Base-by-base conservation (phyloP, 208 protist genomes). In the Trypanosoma platydactyli region DNA sequence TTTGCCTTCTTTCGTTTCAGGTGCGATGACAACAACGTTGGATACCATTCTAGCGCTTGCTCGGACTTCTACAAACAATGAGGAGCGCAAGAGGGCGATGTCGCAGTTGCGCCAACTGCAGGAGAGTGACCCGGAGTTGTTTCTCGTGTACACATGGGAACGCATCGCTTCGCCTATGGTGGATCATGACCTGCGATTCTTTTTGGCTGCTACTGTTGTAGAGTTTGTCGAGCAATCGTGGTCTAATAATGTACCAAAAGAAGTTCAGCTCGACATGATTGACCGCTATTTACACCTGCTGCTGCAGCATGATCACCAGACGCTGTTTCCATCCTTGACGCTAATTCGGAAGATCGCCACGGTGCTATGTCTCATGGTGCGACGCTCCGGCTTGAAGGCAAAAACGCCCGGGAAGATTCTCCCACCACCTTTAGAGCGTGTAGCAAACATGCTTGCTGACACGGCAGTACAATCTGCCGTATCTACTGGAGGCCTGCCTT, bases 211-310 rank as follows among this genome's bases (percentile, higher is more conserved):
- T 3, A 46, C 76, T 0, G 74, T 92, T 0, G 30, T 86, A 11
- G 44, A 77, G 9, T 95, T 95, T 76, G 60, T 92, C 15, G 71
- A 84, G 16, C 76, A 89, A 20, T 80, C 80, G 12, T 95, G 89
- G 89, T 80, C 75, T 48, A 75, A 58, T 24, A 56, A 30, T 12
- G 80, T 89, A 13, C 25, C 72, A 0, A 71, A 65, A 9, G 69
- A 70, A 7, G 4, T 66, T 13, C 83, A 92, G 69, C 48, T 70
- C 27, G 25, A 40, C 1, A 69, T 73, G 49, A 30, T 89, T 24
- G 51, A 64, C n/a, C 64, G 58, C 27, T 92, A 92, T 70, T 41
- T 76, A 4, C 52, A 64, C 5, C 64, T 95, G 0, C 57, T 78
- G 18, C 42, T 84, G 6, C n/a, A 16, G 33, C 33, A 38, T 11